Conservation (phyloP, 2,329 filamentous ascomycete species). For the Trichoderma sp. region DNA sequence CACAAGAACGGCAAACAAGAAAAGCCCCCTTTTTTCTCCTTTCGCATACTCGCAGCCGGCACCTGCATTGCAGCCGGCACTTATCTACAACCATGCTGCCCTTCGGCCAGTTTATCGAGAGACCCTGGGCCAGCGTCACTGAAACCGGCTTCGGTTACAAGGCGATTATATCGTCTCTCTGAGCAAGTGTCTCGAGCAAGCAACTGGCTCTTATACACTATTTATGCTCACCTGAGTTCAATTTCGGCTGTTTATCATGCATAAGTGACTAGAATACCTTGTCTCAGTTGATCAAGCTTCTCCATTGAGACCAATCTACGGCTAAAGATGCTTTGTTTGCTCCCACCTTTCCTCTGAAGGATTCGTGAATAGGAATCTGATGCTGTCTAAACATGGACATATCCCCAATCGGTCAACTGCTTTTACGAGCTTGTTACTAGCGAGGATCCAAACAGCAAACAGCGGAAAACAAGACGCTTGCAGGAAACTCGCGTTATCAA, state of each 20-base stretch:
- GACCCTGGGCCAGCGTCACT: neutral
- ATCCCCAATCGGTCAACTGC: neutral
- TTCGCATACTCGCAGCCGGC: neutral
- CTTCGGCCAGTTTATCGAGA: neutral
- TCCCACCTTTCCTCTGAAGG: neutral
- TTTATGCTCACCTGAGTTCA: neutral
- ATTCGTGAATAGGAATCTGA: neutral
- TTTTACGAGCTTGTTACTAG: neutral
- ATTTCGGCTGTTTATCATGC: neutral
- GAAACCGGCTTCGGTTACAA: neutral
- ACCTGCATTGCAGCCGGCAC: neutral
- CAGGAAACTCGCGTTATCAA: neutral
- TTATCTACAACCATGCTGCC: neutral
- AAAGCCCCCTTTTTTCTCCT: neutral
- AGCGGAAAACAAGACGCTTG: neutral
- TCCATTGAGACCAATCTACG: neutral
- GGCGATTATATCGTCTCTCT: neutral
- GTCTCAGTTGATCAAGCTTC: neutral
- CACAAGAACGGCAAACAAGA: neutral
- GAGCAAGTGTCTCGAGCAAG: neutral
- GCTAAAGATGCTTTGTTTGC: neutral
- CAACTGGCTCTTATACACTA: neutral
- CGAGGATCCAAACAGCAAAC: neutral
- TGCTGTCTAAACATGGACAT: neutral
- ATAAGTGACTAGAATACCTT: neutral